Conservation (phyloP, 495 filamentous ascomycete genomes). For the Aspergillus avenaceus region DNA sequence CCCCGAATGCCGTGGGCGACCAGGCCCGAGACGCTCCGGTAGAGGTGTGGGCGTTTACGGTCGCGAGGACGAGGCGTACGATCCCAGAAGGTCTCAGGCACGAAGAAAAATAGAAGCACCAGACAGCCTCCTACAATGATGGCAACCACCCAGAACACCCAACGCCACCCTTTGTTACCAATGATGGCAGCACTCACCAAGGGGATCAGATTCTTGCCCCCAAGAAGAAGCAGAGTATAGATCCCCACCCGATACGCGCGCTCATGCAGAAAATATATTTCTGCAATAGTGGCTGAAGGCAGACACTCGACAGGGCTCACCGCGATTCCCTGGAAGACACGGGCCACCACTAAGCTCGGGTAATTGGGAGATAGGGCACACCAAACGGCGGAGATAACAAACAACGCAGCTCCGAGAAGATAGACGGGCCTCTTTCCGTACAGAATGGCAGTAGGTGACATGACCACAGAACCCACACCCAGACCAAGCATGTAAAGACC, state of each 20-base stretch:
- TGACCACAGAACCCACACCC: conserved; percentile 76
- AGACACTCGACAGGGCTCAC: conserved; percentile 92
- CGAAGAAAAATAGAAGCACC: conserved; percentile 77
- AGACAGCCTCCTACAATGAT: conserved; percentile 76
- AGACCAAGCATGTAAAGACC: conserved; percentile 95
- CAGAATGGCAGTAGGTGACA: conserved; percentile 87
- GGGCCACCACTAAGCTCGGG: conserved; percentile 71
- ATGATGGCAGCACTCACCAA: conserved; percentile 87
- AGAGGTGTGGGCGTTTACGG: conserved; percentile 28
- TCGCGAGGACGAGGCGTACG: conserved; percentile 63
- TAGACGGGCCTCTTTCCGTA: conserved; percentile 93
- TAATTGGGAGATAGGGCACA: conserved; percentile 81
- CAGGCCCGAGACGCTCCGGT: conserved; percentile 38
- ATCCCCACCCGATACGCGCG: conserved; percentile 93
- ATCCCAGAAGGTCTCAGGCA: conserved; percentile 97
- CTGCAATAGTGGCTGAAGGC: conserved; percentile 89
- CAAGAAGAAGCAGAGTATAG: conserved; percentile 83
- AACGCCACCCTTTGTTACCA: conserved; percentile 73
- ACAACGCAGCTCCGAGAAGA: conserved; percentile 69
- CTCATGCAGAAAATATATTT: conserved; percentile 96
- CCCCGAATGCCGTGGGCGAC: conserved; percentile 35
- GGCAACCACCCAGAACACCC: conserved; percentile 91
- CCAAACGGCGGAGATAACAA: conserved; percentile 78
- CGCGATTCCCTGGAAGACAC: conserved; percentile 82
- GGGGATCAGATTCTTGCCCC: conserved; percentile 90